phyloP scores from a whole-genome alignment of 1,139 yeast species.

The Yamadazyma diddensiae region DNA sequence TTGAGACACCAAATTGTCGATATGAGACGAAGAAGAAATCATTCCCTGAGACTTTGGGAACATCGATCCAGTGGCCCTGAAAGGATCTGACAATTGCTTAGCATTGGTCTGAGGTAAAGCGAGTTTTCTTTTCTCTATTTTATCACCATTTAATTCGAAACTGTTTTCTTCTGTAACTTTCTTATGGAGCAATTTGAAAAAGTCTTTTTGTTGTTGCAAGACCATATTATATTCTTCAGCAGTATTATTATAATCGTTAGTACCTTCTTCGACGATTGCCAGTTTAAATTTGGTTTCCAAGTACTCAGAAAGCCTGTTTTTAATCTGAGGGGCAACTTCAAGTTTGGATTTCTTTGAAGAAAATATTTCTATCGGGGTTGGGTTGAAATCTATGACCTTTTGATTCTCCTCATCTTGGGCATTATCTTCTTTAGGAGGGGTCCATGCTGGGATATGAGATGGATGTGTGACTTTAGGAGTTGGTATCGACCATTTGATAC shows the following conservation, averaged over 20 bases:
- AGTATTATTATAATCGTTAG: slow-evolving; percentile 31
- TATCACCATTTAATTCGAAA: slow-evolving; percentile 42
- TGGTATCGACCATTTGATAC: slow-evolving; percentile 50
- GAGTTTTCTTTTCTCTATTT: slow-evolving; percentile 43
- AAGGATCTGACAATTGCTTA: slow-evolving; percentile 41
- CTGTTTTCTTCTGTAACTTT: slow-evolving; percentile 35
- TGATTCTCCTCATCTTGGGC: slow-evolving; percentile 42
- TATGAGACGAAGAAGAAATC: slow-evolving; percentile 52
- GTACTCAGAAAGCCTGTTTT: slow-evolving; percentile 49
- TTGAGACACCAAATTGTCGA: slow-evolving; percentile 74
- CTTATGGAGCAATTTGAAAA: slow-evolving; percentile 28
- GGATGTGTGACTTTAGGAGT: slow-evolving; percentile 75
- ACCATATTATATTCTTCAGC: slow-evolving; percentile 33
- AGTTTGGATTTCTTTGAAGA: slow-evolving; percentile 14
- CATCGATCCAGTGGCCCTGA: slow-evolving; percentile 37
- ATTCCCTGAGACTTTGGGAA: slow-evolving; percentile 41
- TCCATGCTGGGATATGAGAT: slow-evolving; percentile 65
- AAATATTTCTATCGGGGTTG: slow-evolving; percentile 26
- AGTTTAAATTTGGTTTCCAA: slow-evolving; percentile 45
- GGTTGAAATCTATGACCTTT: slow-evolving; percentile 26
- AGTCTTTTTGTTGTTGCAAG: slow-evolving; percentile 29
- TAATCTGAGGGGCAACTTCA: slow-evolving; percentile 28
- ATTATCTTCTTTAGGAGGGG: slow-evolving; percentile 41
- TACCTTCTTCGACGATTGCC: slow-evolving; percentile 41
- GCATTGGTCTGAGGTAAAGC: slow-evolving; percentile 42